Percentiles rank a stretch among this genome's conserved stretches.
These are phyloP conservation scores for Cerrena zonata DNA, from an alignment of 1,284 basidiomycete genomes.

Conservation along the genomic window DNA sequence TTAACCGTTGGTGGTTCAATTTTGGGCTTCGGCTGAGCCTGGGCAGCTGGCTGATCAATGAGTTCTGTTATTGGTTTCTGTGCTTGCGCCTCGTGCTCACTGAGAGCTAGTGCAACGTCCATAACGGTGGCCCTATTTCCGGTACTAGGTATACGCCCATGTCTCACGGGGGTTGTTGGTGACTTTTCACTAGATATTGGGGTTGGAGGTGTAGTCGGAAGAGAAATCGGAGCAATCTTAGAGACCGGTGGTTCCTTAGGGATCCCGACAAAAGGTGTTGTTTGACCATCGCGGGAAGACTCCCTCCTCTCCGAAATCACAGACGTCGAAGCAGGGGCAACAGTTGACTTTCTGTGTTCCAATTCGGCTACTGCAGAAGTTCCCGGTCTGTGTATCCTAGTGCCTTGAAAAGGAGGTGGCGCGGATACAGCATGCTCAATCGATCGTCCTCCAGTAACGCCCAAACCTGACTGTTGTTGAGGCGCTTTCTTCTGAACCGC, in stretches of 20 bases:
- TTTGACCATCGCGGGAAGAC: background rate
- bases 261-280: background rate
- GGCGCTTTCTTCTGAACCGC: background rate
- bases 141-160: conserved; percentile 57
- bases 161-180: conserved; percentile 29
- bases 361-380: background rate
- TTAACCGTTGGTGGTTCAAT: background rate
- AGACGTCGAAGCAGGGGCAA: background rate
- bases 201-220: background rate
- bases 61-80: background rate
- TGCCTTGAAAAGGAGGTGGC: background rate
- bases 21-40: background rate
- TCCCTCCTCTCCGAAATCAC: background rate
- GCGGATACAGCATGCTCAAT: background rate
- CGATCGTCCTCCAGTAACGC: background rate
- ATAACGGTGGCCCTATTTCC: conserved; percentile 67
- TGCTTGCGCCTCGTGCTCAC: conserved; percentile 27
- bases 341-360: no score
- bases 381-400: background rate
- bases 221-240: background rate
- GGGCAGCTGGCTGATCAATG: background rate
- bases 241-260: background rate
- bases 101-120: conserved; percentile 66
- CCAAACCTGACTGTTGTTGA: background rate
- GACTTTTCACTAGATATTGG: conserved; percentile 13